phyloP scores from a whole-genome alignment of 140 eudicot species.

The Cichorium intybus region DNA sequence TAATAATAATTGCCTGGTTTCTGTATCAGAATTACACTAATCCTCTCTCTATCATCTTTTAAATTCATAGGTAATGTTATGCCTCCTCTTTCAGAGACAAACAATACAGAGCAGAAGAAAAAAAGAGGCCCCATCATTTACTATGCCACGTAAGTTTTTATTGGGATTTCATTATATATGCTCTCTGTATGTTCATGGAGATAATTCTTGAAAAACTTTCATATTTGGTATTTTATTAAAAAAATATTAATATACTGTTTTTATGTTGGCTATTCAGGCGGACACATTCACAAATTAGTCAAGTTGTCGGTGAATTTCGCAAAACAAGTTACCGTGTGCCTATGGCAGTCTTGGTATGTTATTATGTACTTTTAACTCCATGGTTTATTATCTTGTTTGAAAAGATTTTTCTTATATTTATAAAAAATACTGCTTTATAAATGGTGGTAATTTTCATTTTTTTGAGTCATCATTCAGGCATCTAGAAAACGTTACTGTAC shows the following conservation, averaged over 20 bases:
- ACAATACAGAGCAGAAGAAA: slow-evolving; percentile 45
- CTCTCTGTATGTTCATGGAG: neutral
- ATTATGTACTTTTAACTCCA: neutral
- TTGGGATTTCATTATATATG: slow-evolving; percentile 3
- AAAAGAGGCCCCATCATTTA: slow-evolving; percentile 56
- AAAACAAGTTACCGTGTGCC: slow-evolving; percentile 84
- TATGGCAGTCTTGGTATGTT: slow-evolving; percentile 88
- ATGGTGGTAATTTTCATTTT: slow-evolving; percentile 8
- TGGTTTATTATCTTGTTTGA: slow-evolving; percentile 1
- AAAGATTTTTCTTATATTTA: slow-evolving; percentile 4
- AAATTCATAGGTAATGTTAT: slow-evolving; percentile 38
- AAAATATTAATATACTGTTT: too few species aligned
- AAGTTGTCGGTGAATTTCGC: slow-evolving; percentile 78
- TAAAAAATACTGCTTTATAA: neutral
- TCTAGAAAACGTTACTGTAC: slow-evolving; percentile 93
- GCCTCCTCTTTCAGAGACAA: slow-evolving; percentile 45
- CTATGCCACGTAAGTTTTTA: slow-evolving; percentile 74
- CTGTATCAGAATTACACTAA: slow-evolving; percentile 6
- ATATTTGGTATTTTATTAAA: too few species aligned
- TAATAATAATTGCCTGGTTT: neutral
- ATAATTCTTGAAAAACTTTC: neutral
- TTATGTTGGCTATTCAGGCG: slow-evolving; percentile 70
- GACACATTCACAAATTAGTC: slow-evolving; percentile 88
- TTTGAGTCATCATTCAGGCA: slow-evolving; percentile 51
- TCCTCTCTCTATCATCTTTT: neutral